These are phyloP conservation scores for Malus orientalis DNA, from an alignment of 306 rosid genomes.

Conservation along the genomic window DNA sequence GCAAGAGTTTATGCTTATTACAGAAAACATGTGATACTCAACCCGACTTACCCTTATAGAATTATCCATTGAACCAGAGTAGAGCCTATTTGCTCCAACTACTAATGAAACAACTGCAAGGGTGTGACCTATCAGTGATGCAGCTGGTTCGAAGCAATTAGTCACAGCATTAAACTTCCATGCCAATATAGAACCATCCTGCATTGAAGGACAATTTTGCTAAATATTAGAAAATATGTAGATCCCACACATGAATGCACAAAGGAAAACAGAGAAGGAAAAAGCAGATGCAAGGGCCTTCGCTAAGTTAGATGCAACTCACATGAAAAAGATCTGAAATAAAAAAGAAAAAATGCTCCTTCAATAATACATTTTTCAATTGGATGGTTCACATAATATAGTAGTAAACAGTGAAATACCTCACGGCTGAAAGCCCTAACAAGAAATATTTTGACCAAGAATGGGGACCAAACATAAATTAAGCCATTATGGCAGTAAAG, in stretches of 20 bases:
- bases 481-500: neutral
- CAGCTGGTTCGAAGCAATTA: conserved; percentile 77
- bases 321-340: neutral
- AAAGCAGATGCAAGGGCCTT: neutral
- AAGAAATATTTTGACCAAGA: neutral
- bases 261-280: neutral
- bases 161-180: conserved; percentile 82
- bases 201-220: conserved; percentile 22
- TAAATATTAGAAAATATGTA: conserved; percentile 4
- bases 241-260: neutral
- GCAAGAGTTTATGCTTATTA: neutral
- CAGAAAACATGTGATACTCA: neutral
- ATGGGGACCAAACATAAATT: neutral
- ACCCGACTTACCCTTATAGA: conserved; percentile 60
- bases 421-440: neutral
- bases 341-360: neutral
- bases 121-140: conserved; percentile 72
- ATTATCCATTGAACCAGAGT: conserved; percentile 95
- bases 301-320: neutral
- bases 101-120: conserved; percentile 83
- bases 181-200: conserved; percentile 87
- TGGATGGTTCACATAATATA: neutral
- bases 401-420: neutral
- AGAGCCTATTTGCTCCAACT: conserved; percentile 91
- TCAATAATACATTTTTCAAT: neutral